A percentile compares a stretch with the other conserved stretches of the same genome.
Conservation (phyloP, 2,329 filamentous ascomycete genomes). For the Fusarium longipes region DNA sequence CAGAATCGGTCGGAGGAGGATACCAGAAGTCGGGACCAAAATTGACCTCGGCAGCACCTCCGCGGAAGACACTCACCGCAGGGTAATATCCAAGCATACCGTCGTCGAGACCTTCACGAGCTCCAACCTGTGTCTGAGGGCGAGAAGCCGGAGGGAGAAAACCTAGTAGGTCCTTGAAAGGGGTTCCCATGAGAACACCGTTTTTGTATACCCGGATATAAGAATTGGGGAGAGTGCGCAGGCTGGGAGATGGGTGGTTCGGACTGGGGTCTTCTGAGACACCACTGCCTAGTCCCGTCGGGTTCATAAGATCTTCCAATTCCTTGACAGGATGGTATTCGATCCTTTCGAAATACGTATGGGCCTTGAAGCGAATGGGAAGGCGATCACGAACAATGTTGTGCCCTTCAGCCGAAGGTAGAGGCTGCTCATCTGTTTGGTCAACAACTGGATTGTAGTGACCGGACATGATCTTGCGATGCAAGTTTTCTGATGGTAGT, state of each 20-base stretch:
- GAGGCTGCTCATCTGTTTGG: constrained; percentile 66
- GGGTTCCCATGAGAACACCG: constrained; percentile 83
- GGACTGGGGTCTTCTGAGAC: constrained; percentile 73
- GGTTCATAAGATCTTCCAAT: constrained; percentile 85
- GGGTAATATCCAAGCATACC: constrained; percentile 97
- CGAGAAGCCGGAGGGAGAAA: constrained; percentile 92
- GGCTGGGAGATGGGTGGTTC: constrained; percentile 77
- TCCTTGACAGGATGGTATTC: constrained; percentile 90
- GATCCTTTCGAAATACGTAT: constrained; percentile 93
- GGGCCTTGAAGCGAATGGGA: constrained; percentile 91
- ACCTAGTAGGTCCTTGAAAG: constrained; percentile 87
- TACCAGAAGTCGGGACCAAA: constrained; percentile 95
- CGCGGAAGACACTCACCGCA: constrained; percentile 89
- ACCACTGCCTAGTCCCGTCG: constrained; percentile 56
- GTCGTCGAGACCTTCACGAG: constrained; percentile 89
- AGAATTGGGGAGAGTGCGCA: constrained; percentile 88
- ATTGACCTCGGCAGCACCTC: constrained; percentile 91
- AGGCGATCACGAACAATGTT: constrained; percentile 96
- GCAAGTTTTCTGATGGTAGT: constrained; percentile 84
- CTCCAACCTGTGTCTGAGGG: constrained; percentile 76
- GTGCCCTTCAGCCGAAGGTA: constrained; percentile 66
- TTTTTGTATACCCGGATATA: constrained; percentile 94
- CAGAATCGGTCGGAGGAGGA: constrained; percentile 72
- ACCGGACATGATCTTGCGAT: constrained; percentile 88
- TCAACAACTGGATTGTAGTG: constrained; percentile 90